A percentile compares a stretch with the other conserved stretches of the same genome.
phyloP scores from a whole-genome alignment of 768 basidiomycete genomes.

The Kwoniella bestiolae region DNA sequence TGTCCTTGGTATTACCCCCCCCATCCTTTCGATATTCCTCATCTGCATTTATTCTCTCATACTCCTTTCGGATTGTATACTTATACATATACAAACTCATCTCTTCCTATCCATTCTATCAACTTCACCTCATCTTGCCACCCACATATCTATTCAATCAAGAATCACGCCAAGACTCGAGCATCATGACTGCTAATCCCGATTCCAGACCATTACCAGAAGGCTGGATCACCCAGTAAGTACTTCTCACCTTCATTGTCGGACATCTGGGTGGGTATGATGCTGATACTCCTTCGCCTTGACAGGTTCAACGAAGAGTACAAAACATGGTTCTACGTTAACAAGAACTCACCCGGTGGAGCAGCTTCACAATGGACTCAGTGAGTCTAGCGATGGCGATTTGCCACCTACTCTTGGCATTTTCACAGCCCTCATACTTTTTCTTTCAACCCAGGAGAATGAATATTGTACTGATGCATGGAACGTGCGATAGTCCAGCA shows the following conservation, averaged over 20 bases:
- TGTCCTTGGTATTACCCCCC: not conserved
- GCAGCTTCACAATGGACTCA: constrained; percentile 50
- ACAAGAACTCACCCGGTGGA: constrained; percentile 47
- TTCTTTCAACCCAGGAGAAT: too few species aligned
- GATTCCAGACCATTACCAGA: constrained; percentile 47
- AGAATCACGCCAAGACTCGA: constrained; percentile 14
- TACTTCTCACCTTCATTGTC: not conserved
- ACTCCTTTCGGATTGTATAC: not conserved
- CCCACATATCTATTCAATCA: not conserved
- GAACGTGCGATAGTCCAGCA: constrained; percentile 38
- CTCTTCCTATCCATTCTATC: not conserved
- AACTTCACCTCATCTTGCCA: not conserved
- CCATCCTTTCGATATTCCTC: not conserved
- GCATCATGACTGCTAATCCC: constrained; percentile 43
- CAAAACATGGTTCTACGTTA: constrained; percentile 54
- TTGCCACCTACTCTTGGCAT: not conserved
- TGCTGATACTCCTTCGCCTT: not conserved
- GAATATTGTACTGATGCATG: too few species aligned
- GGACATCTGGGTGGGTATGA: not conserved
- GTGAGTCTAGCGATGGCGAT: constrained; percentile 30
- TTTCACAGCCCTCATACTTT: too few species aligned
- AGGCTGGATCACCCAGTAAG: constrained; percentile 52
- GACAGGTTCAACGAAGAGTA: constrained; percentile 48
- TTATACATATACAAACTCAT: not conserved
- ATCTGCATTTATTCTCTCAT: not conserved